A percentile compares a stretch with the other conserved stretches of the same genome.
phyloP scores from a whole-genome alignment of 2,329 filamentous ascomycete species.

The Cytospora schulzeri region DNA sequence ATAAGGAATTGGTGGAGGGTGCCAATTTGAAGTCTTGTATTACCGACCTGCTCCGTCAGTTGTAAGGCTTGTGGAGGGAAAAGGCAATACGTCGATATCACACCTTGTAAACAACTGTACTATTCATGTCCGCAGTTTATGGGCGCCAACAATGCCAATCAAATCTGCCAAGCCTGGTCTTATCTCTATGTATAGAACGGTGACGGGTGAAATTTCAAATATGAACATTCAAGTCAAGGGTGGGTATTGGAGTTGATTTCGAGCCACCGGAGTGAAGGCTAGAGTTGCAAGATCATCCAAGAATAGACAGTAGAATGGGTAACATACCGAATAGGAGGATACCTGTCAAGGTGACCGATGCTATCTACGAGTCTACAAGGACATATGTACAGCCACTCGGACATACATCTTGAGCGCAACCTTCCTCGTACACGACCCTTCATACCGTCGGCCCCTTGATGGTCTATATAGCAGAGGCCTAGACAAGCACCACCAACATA shows the following conservation, averaged over 20 bases:
- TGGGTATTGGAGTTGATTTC: background rate
- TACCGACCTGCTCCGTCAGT: conserved; percentile 47
- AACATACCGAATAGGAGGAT: too few relatives aligned
- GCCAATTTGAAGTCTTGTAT: conserved; percentile 52
- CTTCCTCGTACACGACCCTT: too few relatives aligned
- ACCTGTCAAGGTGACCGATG: too few relatives aligned
- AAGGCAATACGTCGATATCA: background rate
- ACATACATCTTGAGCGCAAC: too few relatives aligned
- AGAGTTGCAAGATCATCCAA: too few relatives aligned
- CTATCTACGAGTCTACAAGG: too few relatives aligned
- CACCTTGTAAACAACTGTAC: background rate
- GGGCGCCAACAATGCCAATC: background rate
- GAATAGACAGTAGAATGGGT: too few relatives aligned
- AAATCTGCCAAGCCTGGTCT: background rate
- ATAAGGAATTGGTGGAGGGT: conserved; percentile 61
- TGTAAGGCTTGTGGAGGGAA: conserved; percentile 43
- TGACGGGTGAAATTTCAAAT: background rate
- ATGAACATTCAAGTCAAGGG: background rate
- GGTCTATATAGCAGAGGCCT: background rate
- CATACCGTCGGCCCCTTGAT: background rate
- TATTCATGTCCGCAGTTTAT: background rate
- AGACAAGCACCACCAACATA: background rate
- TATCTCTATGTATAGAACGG: background rate
- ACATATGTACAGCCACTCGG: too few relatives aligned
- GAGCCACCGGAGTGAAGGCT: too few relatives aligned